phyloP scores from a whole-genome alignment of 192 early-diverging fungal species.

The Dissophora globulifera region DNA sequence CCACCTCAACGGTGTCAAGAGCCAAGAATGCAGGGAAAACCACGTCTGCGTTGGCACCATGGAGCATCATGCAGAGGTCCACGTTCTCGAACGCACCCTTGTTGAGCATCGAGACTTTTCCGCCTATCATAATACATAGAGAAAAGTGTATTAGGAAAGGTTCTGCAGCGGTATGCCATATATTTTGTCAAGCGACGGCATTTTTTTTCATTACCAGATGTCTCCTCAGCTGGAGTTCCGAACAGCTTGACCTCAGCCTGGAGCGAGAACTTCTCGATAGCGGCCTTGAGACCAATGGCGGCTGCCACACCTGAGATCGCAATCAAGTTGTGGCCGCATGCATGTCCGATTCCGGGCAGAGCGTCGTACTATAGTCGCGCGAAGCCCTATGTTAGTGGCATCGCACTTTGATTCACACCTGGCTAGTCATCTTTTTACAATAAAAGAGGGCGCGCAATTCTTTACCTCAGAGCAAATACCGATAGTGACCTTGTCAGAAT shows the following conservation, averaged over 20 bases:
- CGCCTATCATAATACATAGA: constrained; percentile 57
- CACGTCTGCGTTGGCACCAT: constrained; percentile 69
- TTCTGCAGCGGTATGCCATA: too few species aligned
- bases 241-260: constrained; percentile 73
- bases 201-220: constrained; percentile 15
- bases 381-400: too few species aligned
- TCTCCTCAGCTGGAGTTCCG: constrained; percentile 83
- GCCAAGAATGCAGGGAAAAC: constrained; percentile 61
- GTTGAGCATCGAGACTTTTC: constrained; percentile 79
- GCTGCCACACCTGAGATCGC: constrained; percentile 74
- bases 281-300: constrained; percentile 60
- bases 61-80: constrained; percentile 85
- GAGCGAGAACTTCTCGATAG: constrained; percentile 56
- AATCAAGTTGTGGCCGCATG: constrained; percentile 81
- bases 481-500: constrained; percentile 43
- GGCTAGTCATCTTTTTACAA: too few species aligned
- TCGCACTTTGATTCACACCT: too few species aligned
- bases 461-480: constrained; percentile 49
- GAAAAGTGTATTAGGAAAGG: too few species aligned
- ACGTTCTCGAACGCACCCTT: constrained; percentile 74
- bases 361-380: constrained; percentile 74
- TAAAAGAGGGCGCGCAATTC: too few species aligned
- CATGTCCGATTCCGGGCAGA: constrained; percentile 72
- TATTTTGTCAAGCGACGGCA: too few species aligned
- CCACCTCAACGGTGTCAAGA: constrained; percentile 59